Base-by-base conservation (phyloP, 352 stramenopile genomes). In the Thalassiosira livingstoniorum region DNA sequence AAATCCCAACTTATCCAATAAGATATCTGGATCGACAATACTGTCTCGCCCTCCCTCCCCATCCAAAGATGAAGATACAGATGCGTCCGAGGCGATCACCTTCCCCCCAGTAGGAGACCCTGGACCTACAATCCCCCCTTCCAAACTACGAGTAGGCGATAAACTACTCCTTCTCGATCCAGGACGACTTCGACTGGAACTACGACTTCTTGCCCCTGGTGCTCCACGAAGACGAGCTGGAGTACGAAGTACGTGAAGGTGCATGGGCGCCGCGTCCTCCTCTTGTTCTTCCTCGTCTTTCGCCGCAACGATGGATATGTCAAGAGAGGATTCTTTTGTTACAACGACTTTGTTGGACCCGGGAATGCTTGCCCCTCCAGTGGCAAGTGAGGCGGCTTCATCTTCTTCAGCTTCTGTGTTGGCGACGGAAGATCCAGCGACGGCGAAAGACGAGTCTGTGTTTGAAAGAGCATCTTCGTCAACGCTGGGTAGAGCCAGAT, bases 1-100 rank as follows among this genome's bases (percentile, higher is more conserved):
- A 63, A 83, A 72, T 13, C 80, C 80, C 21, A 83, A 51, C 65
- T 77, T 80, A 63, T 87, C 80, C 32, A 83, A 64, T 11, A 87
- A 55, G 45, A 87, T 83, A 62, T 87, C 80, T 0, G 73, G 75
- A 80, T 87, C 73, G 37, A 87, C 39, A 47, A 64, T 4, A 27
- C 63, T 39, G 2, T 42, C 53, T 25, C 18, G n/a, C n/a, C n/a
- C n/a, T n/a, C 47, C 11, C 13, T 45, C 39, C 54, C 65, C 47
- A 27, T 45, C 21, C 34, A 35, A 64, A 31, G 35, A 72, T 11
- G 39, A 42, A 27, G 42, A 27, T 21, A 35, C 67, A 47, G 64
- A 37, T 31, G 27, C 64, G 34, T 55, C 37, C 23, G 18, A 21
- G 11, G 13, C 2, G 11, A 31, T 5, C 2, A 7, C 21, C 42